Base-by-base conservation (phyloP, 2,329 filamentous ascomycete genomes). In the Colletotrichum scovillei region DNA sequence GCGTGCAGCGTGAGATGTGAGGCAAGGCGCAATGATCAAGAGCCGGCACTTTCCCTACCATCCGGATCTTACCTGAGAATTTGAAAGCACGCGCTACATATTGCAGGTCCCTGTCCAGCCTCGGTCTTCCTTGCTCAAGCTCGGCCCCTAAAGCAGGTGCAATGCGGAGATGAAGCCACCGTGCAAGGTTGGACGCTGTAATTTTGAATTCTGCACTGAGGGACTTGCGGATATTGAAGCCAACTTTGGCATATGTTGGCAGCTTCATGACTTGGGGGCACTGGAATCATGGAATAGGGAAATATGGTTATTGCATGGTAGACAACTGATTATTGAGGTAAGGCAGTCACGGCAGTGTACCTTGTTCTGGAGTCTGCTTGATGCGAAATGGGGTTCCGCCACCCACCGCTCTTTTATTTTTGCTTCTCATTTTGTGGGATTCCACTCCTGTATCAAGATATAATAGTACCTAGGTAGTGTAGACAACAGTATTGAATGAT, bases 1-100 rank as follows among this genome's bases (percentile, higher is more conserved):
- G 38, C 14, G 38, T 42, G 38, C 38, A 7, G 38, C 38, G 38
- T 42, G 38, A 42, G 38, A 42, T 42, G 38, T 32, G 42, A 30
- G 42, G 58, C 55, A 59, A 32, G 14, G 26, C 38, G 42, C 63
- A 60, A 60, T 14, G 52, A 16, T 14, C 6, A n/a, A 19, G 42
- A 59, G 42, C 65, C 62, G 52, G 64, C 53, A 46, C 52, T n/a
- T 65, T 64, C 69, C 64, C 52, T 52, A 30, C n/a, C 35, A 6
- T 8, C n/a, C 30, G 12, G 26, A 53, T 65, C 66, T 70, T 73
- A 73, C 70, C 52, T 69, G 59, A 60, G 70, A 22, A 73, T 73
- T 68, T 22, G 59, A 64, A 73, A 73, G 66, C 66, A 73, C 46
- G 38, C 59, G 42, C 42, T 49, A 49, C 8, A 49, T 4, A n/a